These are phyloP conservation scores for Tetracentron sinense DNA, from an alignment of 164 flowering plant genomes.

Conservation along the genomic window DNA sequence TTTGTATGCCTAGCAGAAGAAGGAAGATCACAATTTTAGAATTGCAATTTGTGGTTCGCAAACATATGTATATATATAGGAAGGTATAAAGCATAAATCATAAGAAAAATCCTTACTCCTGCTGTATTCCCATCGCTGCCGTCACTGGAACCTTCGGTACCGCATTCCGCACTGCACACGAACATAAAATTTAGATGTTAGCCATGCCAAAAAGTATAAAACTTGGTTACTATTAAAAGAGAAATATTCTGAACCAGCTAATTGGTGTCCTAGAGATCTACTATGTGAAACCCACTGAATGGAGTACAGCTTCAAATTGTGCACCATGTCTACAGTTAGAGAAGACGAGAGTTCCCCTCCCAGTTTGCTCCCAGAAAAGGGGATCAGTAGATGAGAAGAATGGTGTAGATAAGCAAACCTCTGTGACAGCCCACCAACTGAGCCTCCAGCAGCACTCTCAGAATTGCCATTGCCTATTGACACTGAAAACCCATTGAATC, in stretches of 20 bases:
- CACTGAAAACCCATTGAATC: background rate
- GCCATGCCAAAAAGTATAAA: background rate
- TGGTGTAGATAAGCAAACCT: constrained; percentile 24
- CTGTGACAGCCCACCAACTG: constrained; percentile 7
- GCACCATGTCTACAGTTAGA: background rate
- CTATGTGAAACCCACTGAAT: background rate
- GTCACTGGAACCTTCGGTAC: constrained; percentile 63
- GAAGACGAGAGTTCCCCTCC: background rate
- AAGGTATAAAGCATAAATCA: background rate
- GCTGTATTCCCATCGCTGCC: constrained; percentile 71
- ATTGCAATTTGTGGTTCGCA: background rate
- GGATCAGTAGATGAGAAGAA: background rate
- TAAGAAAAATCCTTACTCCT: constrained; percentile 32
- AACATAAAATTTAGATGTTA: constrained; percentile 3
- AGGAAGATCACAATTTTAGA: background rate
- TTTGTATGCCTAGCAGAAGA: constrained; percentile 40
- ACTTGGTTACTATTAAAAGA: background rate
- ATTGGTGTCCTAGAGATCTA: background rate
- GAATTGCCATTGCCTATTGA: constrained; percentile 3
- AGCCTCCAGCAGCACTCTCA: constrained; percentile 3
- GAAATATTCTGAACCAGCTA: background rate
- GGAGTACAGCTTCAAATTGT: background rate
- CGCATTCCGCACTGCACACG: constrained; percentile 24
- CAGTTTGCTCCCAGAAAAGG: background rate
- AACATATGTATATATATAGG: too few species aligned